Conservation (phyloP, 169 alveolate genomes). For the Cryptosporidium viatorum region DNA sequence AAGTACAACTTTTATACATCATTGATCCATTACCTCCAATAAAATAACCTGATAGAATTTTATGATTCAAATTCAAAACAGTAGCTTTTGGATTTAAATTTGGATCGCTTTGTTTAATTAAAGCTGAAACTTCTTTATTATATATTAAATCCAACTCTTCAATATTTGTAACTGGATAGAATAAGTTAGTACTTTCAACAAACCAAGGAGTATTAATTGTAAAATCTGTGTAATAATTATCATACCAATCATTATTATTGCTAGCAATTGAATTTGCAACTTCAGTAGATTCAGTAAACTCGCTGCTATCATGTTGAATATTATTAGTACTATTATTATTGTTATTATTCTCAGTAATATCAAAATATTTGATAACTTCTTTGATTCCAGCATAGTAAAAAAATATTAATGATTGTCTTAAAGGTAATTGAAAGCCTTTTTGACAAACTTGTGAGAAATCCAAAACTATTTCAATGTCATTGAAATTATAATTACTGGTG, state of each 20-base stretch:
- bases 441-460: constrained; percentile 52
- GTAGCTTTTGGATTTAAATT: constrained; percentile 57
- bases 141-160: constrained; percentile 8
- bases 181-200: constrained; percentile 28
- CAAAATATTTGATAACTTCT: constrained; percentile 11
- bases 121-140: constrained; percentile 14
- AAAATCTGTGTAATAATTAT: background rate
- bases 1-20: constrained; percentile 68
- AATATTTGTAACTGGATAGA: constrained; percentile 12
- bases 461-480: background rate
- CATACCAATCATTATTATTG: constrained; percentile 7
- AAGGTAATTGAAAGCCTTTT: constrained; percentile 63
- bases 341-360: background rate
- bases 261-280: background rate
- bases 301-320: background rate
- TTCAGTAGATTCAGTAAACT: constrained; percentile 21
- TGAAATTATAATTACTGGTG: background rate
- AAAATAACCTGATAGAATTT: constrained; percentile 34
- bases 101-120: constrained; percentile 47
- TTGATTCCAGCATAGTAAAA: constrained; percentile 58
- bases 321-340: background rate
- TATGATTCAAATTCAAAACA: constrained; percentile 33
- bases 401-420: constrained; percentile 57
- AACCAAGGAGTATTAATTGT: constrained; percentile 50
- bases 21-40: constrained; percentile 72